Evolutionary conservation across 2,329 filamentous ascomycete genomes (phyloP).

Genomic region (Chaetomiaceae sp.): DNA sequence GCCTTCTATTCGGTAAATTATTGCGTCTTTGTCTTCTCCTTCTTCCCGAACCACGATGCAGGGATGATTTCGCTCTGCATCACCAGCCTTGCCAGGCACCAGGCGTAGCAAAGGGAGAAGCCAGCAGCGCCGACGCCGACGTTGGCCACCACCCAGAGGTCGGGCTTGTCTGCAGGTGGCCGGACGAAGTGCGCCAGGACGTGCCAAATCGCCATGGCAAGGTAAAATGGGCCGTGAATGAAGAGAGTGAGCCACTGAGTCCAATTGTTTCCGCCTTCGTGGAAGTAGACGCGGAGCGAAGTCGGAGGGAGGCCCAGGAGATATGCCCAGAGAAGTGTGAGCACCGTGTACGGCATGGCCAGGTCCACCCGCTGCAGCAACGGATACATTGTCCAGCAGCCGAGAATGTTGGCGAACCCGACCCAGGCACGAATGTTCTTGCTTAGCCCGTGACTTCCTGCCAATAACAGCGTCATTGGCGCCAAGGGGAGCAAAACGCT

Average conservation of each 20-base stretch:
- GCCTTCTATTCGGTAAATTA: slow-evolving; percentile 17
- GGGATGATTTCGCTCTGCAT: slow-evolving; percentile 53
- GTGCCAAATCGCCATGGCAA: slow-evolving; percentile 78
- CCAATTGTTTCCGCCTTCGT: slow-evolving; percentile 43
- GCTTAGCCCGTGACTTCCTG: slow-evolving; percentile 70
- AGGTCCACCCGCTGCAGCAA: slow-evolving; percentile 82
- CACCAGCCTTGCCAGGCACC: slow-evolving; percentile 73
- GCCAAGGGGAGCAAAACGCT: slow-evolving; percentile 87
- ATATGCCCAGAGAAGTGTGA: slow-evolving; percentile 87
- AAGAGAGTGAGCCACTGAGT: slow-evolving; percentile 58
- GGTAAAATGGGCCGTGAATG: slow-evolving; percentile 72
- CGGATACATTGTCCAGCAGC: slow-evolving; percentile 90
- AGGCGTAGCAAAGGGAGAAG: slow-evolving; percentile 83
- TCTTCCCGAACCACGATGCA: slow-evolving; percentile 28
- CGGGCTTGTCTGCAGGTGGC: slow-evolving; percentile 74
- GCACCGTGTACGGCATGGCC: slow-evolving; percentile 74
- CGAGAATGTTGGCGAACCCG: slow-evolving; percentile 89
- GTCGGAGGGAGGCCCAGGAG: slow-evolving; percentile 81
- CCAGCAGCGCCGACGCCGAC: slow-evolving; percentile 80
- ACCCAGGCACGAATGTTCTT: slow-evolving; percentile 82
- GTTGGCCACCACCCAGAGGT: slow-evolving; percentile 91
- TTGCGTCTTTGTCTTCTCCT: slow-evolving; percentile 38
- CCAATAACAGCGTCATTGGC: slow-evolving; percentile 86
- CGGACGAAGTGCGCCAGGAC: slow-evolving; percentile 62
- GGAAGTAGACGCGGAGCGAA: slow-evolving; percentile 64